These are phyloP conservation scores for Oryza coarctata DNA, from an alignment of 176 grass and related monocot species.

Conservation along the genomic window DNA sequence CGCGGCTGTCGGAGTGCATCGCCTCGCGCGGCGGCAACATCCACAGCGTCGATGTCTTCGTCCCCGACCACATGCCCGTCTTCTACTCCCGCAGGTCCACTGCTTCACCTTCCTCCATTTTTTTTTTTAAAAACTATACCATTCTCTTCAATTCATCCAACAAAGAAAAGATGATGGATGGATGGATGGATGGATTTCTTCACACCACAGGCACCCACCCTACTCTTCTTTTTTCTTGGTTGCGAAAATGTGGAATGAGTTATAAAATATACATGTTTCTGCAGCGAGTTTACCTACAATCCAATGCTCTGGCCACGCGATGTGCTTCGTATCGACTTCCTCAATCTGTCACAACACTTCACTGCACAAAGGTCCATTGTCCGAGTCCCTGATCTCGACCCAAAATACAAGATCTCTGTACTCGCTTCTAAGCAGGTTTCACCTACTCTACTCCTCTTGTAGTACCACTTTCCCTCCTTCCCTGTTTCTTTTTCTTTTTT, in stretches of 20 bases:
- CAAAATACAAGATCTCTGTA: conserved; percentile 82
- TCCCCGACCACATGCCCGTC: conserved; percentile 61
- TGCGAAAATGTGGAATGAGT: neutral
- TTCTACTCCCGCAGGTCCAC: conserved; percentile 83
- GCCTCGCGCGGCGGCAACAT: conserved; percentile 89
- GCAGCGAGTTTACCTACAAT: conserved; percentile 78
- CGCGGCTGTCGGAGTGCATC: conserved; percentile 81
- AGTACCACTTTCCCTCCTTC: neutral
- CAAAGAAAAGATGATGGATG: no score
- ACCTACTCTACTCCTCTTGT: no score
- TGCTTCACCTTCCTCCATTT: neutral
- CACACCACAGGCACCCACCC: no score
- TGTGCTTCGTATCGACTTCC: conserved; percentile 60
- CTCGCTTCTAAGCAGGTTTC: conserved; percentile 81
- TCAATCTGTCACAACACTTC: conserved; percentile 54
- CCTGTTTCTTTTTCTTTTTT: neutral
- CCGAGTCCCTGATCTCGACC: conserved; percentile 69
- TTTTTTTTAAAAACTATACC: neutral
- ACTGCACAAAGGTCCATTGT: conserved; percentile 60
- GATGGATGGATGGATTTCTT: no score
- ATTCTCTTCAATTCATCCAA: neutral
- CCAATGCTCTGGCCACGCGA: conserved; percentile 61
- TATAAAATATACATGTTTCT: neutral
- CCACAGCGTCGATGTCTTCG: conserved; percentile 88
- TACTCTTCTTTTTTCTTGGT: no score